These are phyloP conservation scores for Fusarium sp. DNA, from an alignment of 2,329 filamentous ascomycete species.

Conservation along the genomic window DNA sequence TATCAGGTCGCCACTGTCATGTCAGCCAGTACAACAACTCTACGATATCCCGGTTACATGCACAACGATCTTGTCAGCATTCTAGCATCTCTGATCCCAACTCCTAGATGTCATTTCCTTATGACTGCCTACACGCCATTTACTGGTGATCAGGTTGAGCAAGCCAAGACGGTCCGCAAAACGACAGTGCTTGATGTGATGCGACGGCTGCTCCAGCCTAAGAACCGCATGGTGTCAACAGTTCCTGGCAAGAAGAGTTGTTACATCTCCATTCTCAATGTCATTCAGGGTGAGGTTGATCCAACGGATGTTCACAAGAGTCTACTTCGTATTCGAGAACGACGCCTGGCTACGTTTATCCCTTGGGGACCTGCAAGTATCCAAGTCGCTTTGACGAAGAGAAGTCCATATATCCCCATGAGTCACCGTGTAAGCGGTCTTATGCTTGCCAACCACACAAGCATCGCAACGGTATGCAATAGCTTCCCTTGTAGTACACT, in stretches of 20 bases:
- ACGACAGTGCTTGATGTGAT: conserved; percentile 98
- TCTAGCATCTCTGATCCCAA: conserved; percentile 93
- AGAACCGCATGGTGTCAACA: conserved; percentile 99
- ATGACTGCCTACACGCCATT: conserved; percentile 99
- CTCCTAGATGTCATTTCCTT: conserved; percentile 95
- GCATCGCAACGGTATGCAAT: conserved; percentile 81
- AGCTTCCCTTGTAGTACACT: background rate
- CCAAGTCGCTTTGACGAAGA: conserved; percentile 95
- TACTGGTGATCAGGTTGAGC: conserved; percentile 93
- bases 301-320: conserved; percentile 99
- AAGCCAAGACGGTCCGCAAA: conserved; percentile 97
- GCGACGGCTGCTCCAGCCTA: conserved; percentile 92
- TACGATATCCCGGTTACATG: conserved; percentile 99
- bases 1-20: conserved; percentile 91
- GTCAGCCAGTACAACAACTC: conserved; percentile 96
- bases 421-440: conserved; percentile 94
- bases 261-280: conserved; percentile 98
- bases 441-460: conserved; percentile 98
- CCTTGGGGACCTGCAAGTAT: conserved; percentile 98
- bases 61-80: conserved; percentile 99
- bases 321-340: conserved; percentile 92
- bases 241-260: conserved; percentile 96
- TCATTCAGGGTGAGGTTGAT: conserved; percentile 98
- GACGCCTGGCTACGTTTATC: conserved; percentile 93
- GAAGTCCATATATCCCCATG: conserved; percentile 94